These are phyloP conservation scores for Curvularia spicifera DNA, from an alignment of 2,329 filamentous ascomycete genomes.

Conservation along the genomic window DNA sequence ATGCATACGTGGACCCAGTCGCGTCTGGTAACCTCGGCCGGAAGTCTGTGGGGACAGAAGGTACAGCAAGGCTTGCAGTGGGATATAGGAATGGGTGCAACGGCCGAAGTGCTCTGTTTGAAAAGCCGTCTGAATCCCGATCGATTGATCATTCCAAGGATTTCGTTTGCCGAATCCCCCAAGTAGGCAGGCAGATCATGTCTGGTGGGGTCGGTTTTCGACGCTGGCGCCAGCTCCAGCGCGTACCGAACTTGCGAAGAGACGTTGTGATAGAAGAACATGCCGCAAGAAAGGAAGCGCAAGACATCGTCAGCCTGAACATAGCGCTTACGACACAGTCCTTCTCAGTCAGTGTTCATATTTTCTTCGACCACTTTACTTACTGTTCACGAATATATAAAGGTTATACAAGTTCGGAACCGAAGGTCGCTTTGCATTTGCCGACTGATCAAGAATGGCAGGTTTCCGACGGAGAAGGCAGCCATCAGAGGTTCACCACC, in stretches of 20 bases:
- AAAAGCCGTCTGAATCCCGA: not conserved
- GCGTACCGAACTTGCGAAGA: not conserved
- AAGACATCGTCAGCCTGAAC: not conserved
- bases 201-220: not conserved
- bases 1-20: not conserved
- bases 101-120: not conserved
- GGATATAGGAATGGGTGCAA: not conserved
- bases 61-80: not conserved
- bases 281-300: not conserved
- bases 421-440: not conserved
- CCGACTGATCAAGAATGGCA: not conserved
- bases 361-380: not conserved
- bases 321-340: not conserved
- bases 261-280: not conserved
- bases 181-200: not conserved
- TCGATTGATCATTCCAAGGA: not conserved
- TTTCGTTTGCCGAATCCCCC: not conserved
- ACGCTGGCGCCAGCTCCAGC: not conserved
- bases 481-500: not conserved
- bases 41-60: not conserved
- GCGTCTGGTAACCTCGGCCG: not conserved
- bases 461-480: slow-evolving; percentile 4
- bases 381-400: not conserved
- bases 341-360: not conserved
- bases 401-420: not conserved